Percentiles rank a stretch among this genome's conserved stretches.
These are phyloP conservation scores for Cryoendolithus antarcticus DNA, from an alignment of 2,329 filamentous ascomycete species.

Conservation along the genomic window DNA sequence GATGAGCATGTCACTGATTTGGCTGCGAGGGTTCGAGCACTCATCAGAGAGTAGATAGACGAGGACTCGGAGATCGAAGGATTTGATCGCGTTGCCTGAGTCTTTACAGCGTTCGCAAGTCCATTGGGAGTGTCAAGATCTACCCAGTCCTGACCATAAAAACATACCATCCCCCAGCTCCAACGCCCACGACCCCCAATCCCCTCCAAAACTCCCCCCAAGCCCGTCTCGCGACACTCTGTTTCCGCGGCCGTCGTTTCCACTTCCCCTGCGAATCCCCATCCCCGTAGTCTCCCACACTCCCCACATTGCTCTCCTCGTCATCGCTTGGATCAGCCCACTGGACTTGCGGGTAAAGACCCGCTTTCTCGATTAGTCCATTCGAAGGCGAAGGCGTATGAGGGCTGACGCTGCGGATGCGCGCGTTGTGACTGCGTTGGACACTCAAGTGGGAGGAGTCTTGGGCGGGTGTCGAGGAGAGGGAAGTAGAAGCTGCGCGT, in stretches of 20 bases:
- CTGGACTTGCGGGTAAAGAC: slow-evolving; percentile 24
- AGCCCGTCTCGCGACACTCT: slow-evolving; percentile 35
- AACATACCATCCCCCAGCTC: too few species aligned
- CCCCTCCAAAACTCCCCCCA: slow-evolving; percentile 49
- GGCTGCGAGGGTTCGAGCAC: slow-evolving; percentile 39
- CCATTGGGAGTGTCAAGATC: too few species aligned
- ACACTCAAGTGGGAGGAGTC: slow-evolving; percentile 15
- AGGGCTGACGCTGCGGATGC: slow-evolving; percentile 29
- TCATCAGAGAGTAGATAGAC: too few species aligned
- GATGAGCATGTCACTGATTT: slow-evolving; percentile 81
- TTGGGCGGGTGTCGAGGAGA: slow-evolving; percentile 13
- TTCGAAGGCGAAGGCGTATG: slow-evolving; percentile 8
- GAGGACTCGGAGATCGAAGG: too few species aligned
- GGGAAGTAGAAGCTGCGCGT: slow-evolving; percentile 20
- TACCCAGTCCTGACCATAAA: too few species aligned
- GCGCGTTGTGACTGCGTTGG: slow-evolving; percentile 18
- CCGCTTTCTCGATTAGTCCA: slow-evolving; percentile 30
- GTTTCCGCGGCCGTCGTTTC: slow-evolving; percentile 15
- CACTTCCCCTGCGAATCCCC: slow-evolving; percentile 19
- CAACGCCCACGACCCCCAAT: slow-evolving; percentile 42
- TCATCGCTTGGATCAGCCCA: slow-evolving; percentile 17
- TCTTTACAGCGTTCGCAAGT: too few species aligned
- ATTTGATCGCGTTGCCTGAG: too few species aligned
- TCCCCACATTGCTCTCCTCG: slow-evolving; percentile 8
- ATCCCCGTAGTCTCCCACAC: slow-evolving; percentile 14